Base-by-base conservation (phyloP, 129 eudicot genomes). In the Deinandra increscens region DNA sequence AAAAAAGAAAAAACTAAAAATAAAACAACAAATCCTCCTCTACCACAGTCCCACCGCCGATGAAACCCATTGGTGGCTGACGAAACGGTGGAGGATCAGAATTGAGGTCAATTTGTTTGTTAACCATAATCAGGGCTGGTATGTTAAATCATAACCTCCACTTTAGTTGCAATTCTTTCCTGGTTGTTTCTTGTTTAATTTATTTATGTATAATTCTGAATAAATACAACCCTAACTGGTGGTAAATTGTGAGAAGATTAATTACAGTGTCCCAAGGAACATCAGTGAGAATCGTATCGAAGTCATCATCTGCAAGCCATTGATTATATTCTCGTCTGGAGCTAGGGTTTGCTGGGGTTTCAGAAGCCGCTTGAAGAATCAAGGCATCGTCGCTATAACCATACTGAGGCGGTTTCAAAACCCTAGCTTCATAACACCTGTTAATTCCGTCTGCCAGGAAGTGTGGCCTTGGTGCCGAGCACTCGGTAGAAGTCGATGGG, bases 241-340 rank as follows among this genome's bases (percentile, higher is more conserved):
- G 9, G 39, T 11, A n/a, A n/a, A 23, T 18, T n/a, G 7, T 54
- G 2, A 38, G 22, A 11, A 6, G 45, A 60, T 46, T 29, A 58
- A 61, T 75, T 79, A 86, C 97, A 87, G 82, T 87, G 58, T 85
- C 88, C 85, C 94, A 93, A 1, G 99, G 97, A 38, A 93, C 97
- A 56, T 89, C 83, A 70, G 90, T 81, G 45, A 87, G 73, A 61
- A 90, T 80, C 18, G 99, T 85, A 53, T 85, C 95, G 14, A 79
- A 85, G 10, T 84, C 87, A 53, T 84, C 88, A 12, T 80, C 87
- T 0, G 88, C 86, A 51, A 89, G 92, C 36, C 90, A 86, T 67
- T 81, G 76, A 82, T 85, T 85, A 72, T 93, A 93, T 74, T 93
- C 99, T 55, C 92, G 75, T n/a, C 84, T 83, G 38, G 85, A 78